These are phyloP conservation scores for Plasmodium coatneyi DNA, from an alignment of 169 alveolate species.

Conservation along the genomic window DNA sequence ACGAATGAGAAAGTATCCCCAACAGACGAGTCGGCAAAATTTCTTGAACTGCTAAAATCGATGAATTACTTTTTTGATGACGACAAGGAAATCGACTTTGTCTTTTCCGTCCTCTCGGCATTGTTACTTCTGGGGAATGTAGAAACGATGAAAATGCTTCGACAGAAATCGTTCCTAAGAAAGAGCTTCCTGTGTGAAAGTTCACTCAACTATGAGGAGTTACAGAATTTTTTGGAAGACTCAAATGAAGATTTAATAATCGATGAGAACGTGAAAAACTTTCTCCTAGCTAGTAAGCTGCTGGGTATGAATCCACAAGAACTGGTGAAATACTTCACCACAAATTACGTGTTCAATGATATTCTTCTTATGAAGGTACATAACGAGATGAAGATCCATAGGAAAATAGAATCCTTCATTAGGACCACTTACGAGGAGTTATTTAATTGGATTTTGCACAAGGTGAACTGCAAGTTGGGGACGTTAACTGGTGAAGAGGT, in stretches of 20 bases:
- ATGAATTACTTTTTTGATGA: conserved; percentile 43
- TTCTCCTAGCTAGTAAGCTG: conserved; percentile 30
- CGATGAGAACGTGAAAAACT: conserved; percentile 3
- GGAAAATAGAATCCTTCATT: conserved; percentile 27
- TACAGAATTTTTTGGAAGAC: background rate
- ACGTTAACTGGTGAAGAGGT: background rate
- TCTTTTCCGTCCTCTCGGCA: conserved; percentile 55
- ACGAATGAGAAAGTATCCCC: background rate
- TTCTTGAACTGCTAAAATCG: conserved; percentile 29
- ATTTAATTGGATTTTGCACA: conserved; percentile 31
- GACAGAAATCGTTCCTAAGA: background rate
- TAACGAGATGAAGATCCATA: conserved; percentile 23
- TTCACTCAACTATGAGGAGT: conserved; percentile 2
- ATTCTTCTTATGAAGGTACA: conserved; percentile 11
- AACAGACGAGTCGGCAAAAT: background rate
- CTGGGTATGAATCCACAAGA: conserved; percentile 18
- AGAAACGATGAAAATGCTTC: background rate
- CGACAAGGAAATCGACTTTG: conserved; percentile 55
- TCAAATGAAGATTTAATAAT: background rate
- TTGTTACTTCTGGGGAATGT: conserved; percentile 47
- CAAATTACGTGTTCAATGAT: conserved; percentile 12
- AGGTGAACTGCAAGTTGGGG: conserved; percentile 10
- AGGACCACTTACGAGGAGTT: conserved; percentile 49
- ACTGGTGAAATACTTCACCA: conserved; percentile 34
- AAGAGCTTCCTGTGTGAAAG: background rate